Evolutionary conservation across 257 asterid genomes (phyloP).

Genomic region (Prunella vulgaris): DNA sequence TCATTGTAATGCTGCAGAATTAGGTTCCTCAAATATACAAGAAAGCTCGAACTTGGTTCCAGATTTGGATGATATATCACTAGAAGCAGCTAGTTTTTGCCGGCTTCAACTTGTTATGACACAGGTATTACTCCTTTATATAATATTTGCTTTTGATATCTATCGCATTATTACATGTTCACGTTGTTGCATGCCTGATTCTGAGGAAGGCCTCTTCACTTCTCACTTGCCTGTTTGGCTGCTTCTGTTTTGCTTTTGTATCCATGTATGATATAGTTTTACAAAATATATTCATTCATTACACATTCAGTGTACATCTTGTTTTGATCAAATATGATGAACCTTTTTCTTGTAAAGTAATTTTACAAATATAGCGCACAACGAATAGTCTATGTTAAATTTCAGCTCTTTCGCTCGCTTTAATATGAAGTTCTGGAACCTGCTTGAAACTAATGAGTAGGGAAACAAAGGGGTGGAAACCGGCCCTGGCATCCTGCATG

Average conservation of each 20-base stretch:
- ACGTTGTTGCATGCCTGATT: constrained; percentile 8
- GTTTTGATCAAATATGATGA: neutral
- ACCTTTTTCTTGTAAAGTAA: neutral
- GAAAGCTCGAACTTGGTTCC: constrained; percentile 39
- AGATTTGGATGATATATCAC: constrained; percentile 43
- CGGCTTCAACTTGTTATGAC: constrained; percentile 67
- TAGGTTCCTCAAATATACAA: constrained; percentile 42
- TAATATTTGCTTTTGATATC: neutral
- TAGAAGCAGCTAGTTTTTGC: constrained; percentile 57
- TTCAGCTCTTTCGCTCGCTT: neutral
- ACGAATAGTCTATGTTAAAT: neutral
- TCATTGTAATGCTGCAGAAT: constrained; percentile 32
- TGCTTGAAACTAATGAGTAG: neutral
- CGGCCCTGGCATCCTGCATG: neutral
- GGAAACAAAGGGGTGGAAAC: neutral
- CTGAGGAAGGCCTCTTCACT: neutral
- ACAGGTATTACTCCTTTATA: constrained; percentile 40
- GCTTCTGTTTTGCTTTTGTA: neutral
- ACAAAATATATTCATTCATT: neutral
- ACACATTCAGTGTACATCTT: neutral
- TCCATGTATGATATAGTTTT: neutral
- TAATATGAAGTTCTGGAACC: neutral
- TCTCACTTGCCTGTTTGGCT: neutral
- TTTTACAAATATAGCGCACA: neutral
- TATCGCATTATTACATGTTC: neutral